Evolutionary conservation across 208 protist species (phyloP).

Genomic region (Leptomonas seymouri): DNA sequence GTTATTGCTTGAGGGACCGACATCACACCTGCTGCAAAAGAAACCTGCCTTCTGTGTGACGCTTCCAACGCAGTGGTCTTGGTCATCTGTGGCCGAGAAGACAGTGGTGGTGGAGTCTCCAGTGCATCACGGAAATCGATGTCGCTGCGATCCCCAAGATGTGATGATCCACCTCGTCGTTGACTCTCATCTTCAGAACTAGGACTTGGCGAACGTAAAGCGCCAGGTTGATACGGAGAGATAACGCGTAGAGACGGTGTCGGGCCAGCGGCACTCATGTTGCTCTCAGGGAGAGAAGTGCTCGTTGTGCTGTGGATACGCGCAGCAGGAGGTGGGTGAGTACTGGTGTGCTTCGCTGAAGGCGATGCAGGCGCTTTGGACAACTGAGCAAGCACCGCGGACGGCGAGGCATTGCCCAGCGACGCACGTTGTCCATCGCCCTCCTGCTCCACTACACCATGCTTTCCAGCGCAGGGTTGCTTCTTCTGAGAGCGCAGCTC

Average conservation of each 20-base stretch:
- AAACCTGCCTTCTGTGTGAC: too few relatives aligned
- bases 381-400: background rate
- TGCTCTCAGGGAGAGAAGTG: background rate
- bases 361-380: background rate
- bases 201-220: conserved; percentile 18
- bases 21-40: too few relatives aligned
- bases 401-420: background rate
- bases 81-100: background rate
- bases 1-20: background rate
- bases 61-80: too few relatives aligned
- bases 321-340: too few relatives aligned
- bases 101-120: background rate
- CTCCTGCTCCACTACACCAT: background rate
- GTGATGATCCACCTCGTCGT: too few relatives aligned
- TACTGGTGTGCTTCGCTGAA: background rate
- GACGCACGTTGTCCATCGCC: background rate
- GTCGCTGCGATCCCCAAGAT: background rate
- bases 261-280: background rate
- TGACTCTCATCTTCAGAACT: conserved; percentile 2
- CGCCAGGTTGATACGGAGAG: conserved; percentile 5
- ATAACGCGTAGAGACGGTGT: background rate
- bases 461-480: background rate
- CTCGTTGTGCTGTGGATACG: background rate
- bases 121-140: background rate
- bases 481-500: background rate